Conservation (phyloP, 352 stramenopile species). For the Phytophthora citricola region DNA sequence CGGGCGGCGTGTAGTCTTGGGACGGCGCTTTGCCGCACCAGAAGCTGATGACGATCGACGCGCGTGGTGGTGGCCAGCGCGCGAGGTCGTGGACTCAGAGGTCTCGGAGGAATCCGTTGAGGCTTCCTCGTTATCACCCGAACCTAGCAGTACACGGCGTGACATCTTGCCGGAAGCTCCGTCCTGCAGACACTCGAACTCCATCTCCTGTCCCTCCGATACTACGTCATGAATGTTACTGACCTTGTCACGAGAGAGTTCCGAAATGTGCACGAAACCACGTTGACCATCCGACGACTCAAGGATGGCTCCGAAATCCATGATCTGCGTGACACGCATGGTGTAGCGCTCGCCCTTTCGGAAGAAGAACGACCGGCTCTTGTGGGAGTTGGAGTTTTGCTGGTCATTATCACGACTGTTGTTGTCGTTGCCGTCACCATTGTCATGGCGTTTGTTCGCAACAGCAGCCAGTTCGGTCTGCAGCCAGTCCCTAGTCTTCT, state of each 20-base stretch:
- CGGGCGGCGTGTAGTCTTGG: slow-evolving; percentile 35
- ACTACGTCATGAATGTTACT: slow-evolving; percentile 71
- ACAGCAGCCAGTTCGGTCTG: slow-evolving; percentile 43
- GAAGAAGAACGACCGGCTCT: slow-evolving; percentile 62
- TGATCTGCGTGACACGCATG: slow-evolving; percentile 93
- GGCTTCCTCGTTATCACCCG: slow-evolving; percentile 16
- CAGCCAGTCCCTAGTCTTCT: slow-evolving; percentile 81
- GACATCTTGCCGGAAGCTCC: slow-evolving; percentile 87
- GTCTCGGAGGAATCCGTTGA: slow-evolving; percentile 11
- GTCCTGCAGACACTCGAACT: slow-evolving; percentile 84
- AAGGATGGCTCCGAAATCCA: slow-evolving; percentile 96
- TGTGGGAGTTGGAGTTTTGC: slow-evolving; percentile 19
- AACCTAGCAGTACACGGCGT: slow-evolving; percentile 54
- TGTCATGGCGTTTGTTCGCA: slow-evolving; percentile 15
- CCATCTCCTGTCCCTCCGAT: slow-evolving; percentile 75
- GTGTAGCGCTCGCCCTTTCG: slow-evolving; percentile 90
- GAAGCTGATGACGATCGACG: slow-evolving; percentile 43
- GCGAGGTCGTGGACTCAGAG: slow-evolving; percentile 8
- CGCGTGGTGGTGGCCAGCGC: slow-evolving; percentile 30
- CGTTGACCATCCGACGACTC: slow-evolving; percentile 81
- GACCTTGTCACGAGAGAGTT: slow-evolving; percentile 81
- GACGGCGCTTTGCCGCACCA: slow-evolving; percentile 34
- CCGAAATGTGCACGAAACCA: slow-evolving; percentile 95
- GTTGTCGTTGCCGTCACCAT: slow-evolving; percentile 16
- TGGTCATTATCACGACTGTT: slow-evolving; percentile 22